Conservation (phyloP, 2,329 filamentous ascomycete species). For the Capronia coronata region DNA sequence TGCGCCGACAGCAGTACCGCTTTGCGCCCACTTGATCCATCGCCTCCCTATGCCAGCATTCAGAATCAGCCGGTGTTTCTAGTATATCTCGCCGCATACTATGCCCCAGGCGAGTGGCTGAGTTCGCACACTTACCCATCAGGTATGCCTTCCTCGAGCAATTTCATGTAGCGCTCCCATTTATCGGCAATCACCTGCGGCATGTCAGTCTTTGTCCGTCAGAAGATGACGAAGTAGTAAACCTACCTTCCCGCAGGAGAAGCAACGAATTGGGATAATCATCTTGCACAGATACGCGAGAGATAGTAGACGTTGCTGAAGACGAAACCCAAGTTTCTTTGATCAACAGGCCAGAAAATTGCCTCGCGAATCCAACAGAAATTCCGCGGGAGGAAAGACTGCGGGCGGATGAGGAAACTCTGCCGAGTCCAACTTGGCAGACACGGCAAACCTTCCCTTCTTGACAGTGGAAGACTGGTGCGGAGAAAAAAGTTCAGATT, state of each 20-base stretch:
- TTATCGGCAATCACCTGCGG: slow-evolving; percentile 87
- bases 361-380: slow-evolving; percentile 4
- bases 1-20: slow-evolving; percentile 96
- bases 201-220: slow-evolving; percentile 30
- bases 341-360: slow-evolving; percentile 3
- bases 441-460: slow-evolving; percentile 10
- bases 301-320: not conserved
- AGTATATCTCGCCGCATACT: not conserved
- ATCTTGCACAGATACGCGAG: slow-evolving; percentile 50
- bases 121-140: slow-evolving; percentile 59
- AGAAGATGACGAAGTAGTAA: not conserved
- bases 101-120: not conserved
- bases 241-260: slow-evolving; percentile 94
- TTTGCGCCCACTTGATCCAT: slow-evolving; percentile 92
- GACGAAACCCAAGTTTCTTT: not conserved
- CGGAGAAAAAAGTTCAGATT: slow-evolving; percentile 17
- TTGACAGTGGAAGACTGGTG: slow-evolving; percentile 7
- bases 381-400: not conserved
- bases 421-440: slow-evolving; percentile 1
- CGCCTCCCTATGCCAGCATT: slow-evolving; percentile 60
- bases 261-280: slow-evolving; percentile 98
- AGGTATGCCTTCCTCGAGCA: slow-evolving; percentile 69
- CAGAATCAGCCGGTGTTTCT: not conserved
- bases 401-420: not conserved
- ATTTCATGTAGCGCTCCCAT: slow-evolving; percentile 89